Evolutionary conservation across 2,329 filamentous ascomycete genomes (phyloP), one percentile per base, ranked within the genome.

Genomic region (Aspergillus intermedius): DNA sequence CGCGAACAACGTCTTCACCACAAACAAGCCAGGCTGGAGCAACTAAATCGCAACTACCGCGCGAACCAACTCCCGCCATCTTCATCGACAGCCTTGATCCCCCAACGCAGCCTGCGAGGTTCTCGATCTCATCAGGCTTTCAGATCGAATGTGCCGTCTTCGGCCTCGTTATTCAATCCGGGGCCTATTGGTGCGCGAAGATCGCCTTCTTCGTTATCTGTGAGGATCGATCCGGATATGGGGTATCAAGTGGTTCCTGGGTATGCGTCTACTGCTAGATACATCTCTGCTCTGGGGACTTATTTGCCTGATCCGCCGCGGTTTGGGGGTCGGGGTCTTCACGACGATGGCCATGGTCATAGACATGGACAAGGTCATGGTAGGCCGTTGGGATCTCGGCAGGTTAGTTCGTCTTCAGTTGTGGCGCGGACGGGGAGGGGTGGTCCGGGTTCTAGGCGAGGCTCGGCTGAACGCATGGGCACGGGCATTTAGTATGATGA

Each of bases 1-100:
- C 51, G 53, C 8, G 51, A 54, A 34, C 51, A 43, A 25, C 41
- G 19, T 17, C 17, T 40, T 6, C 17, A 9, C 19, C 32, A 28
- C 8, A n/a, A 28, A 13, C 30, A 32, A 10, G 2, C 44, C 44
- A 45, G 42, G 10, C 42, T 15, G 12, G 8, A 44, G 7, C 25
- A 44, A 25, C 22, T n/a, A n/a, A 12, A 30, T 12, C 3, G 5
- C 3, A 30, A 30, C 10, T 30, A 30, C 9, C n/a, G 15, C 35
- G 10, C 35, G 35, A 39, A 28, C 22, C 41, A 25, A n/a, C 7
- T 13, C 4, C 37, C 41, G 5, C 25, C 10, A 8, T 25, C 41
- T 17, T 22, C 40, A 19, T 22, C 40, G 3, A 15, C 10, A 5
- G 37, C 37, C 6, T 2, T 21, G 12, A 19, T 21, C 6, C 45